phyloP scores from a whole-genome alignment of 306 rosid genomes.

The Hylodesmum podocarpum region DNA sequence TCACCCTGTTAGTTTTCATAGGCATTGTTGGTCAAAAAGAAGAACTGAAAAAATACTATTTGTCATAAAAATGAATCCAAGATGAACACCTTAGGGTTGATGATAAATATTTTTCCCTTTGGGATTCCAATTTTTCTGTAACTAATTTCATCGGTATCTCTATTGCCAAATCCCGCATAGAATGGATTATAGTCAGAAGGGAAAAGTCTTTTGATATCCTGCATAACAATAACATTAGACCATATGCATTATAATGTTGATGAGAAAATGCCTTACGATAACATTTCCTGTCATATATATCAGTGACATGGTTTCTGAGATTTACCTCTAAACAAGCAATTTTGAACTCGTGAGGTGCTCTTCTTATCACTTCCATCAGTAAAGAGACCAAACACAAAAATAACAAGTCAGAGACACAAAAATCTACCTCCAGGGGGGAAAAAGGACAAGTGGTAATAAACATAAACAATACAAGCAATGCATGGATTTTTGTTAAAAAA shows the following conservation, averaged over 20 bases:
- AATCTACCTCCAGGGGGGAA: neutral
- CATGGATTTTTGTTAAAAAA: neutral
- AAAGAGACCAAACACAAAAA: constrained; percentile 28
- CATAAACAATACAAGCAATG: neutral
- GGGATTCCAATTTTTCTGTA: constrained; percentile 96
- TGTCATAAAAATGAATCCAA: neutral
- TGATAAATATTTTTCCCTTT: constrained; percentile 92
- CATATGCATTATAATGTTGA: neutral
- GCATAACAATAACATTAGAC: constrained; percentile 26
- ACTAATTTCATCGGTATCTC: constrained; percentile 97
- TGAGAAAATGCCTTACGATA: constrained; percentile 11
- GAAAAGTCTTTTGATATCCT: constrained; percentile 91
- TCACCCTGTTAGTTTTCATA: constrained; percentile 66
- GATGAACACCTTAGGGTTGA: constrained; percentile 88
- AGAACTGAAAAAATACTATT: neutral
- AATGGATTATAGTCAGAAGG: constrained; percentile 94
- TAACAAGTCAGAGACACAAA: constrained; percentile 27
- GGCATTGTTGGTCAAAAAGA: neutral
- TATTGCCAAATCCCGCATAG: constrained; percentile 94
- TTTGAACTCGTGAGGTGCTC: constrained; percentile 99
- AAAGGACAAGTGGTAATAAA: neutral
- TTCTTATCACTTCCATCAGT: constrained; percentile 75
- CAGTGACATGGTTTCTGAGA: neutral
- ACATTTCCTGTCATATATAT: constrained; percentile 4
- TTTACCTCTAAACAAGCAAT: constrained; percentile 96